phyloP scores from a whole-genome alignment of 768 basidiomycete species.

The Pulveroboletus sp. region DNA sequence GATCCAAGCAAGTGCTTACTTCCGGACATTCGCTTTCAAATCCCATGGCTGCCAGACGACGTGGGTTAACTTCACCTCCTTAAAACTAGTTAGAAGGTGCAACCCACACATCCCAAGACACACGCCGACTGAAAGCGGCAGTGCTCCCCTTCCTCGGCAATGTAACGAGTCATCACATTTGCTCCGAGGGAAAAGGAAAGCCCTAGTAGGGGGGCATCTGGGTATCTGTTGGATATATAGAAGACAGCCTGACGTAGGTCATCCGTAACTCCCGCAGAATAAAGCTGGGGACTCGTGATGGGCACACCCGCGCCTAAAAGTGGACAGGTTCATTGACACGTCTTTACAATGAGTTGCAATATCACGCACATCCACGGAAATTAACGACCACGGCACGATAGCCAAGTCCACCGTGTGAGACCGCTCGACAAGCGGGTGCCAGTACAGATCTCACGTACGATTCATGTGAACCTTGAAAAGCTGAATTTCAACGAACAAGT shows the following conservation, averaged over 20 bases:
- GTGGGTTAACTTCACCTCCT: constrained; percentile 8
- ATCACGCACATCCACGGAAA: constrained; percentile 79
- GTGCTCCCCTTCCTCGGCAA: constrained; percentile 73
- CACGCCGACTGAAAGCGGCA: constrained; percentile 63
- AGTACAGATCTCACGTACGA: constrained; percentile 84
- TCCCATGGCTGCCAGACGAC: constrained; percentile 45
- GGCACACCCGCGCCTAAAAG: constrained; percentile 75
- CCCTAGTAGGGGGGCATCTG: constrained; percentile 77
- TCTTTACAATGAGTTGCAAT: constrained; percentile 2
- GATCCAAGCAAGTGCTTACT: constrained; percentile 24
- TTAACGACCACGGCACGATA: constrained; percentile 90
- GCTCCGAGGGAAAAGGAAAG: constrained; percentile 94
- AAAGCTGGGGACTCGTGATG: constrained; percentile 76
- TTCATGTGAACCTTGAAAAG: constrained; percentile 72
- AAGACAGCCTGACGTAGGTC: constrained; percentile 80
- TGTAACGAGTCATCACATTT: constrained; percentile 83
- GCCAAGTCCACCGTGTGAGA: constrained; percentile 79
- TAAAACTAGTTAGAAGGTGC: constrained; percentile 1
- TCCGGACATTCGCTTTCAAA: constrained; percentile 32
- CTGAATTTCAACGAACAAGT: constrained; percentile 2
- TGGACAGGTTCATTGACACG: constrained; percentile 11
- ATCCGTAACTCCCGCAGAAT: constrained; percentile 85
- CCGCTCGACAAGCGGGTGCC: constrained; percentile 62
- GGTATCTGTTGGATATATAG: constrained; percentile 68
- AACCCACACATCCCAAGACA: constrained; percentile 69